phyloP scores from a whole-genome alignment of 1,284 basidiomycete species.

The Hortiboletus rubellus region DNA sequence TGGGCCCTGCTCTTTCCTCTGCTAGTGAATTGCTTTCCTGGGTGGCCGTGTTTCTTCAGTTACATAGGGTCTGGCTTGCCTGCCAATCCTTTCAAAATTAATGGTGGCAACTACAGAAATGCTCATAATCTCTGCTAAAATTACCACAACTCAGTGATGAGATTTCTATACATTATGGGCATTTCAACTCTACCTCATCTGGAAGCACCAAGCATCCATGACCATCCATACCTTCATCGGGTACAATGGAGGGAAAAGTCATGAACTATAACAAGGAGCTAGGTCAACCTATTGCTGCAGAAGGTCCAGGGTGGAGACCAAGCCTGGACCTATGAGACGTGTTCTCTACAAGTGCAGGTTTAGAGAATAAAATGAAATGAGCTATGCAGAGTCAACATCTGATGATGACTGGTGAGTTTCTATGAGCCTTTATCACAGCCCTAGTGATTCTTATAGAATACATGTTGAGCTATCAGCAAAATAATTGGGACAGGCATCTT shows the following conservation, averaged over 20 bases:
- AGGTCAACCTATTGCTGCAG: not conserved
- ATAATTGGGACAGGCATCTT: conserved; percentile 49
- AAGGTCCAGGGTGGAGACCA: not conserved
- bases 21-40: not conserved
- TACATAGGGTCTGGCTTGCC: not conserved
- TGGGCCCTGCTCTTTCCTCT: not conserved
- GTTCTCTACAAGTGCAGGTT: conserved; percentile 10
- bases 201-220: not conserved
- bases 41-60: not conserved
- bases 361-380: conserved; percentile 37
- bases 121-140: too few species aligned
- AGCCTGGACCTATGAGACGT: not conserved
- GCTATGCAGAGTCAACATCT: conserved; percentile 43
- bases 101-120: conserved; percentile 1
- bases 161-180: too few species aligned
- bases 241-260: not conserved
- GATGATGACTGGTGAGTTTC: conserved; percentile 43
- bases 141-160: too few species aligned
- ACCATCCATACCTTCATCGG: conserved; percentile 2
- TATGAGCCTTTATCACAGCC: not conserved
- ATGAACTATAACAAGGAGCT: conserved; percentile 4
- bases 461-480: conserved; percentile 41
- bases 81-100: not conserved
- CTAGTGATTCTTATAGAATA: not conserved
- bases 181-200: not conserved